A percentile compares a stretch with the other conserved stretches of the same genome.
Evolutionary conservation across 73 alveolate genomes (phyloP).

Genomic region (Paramecium sonneborni): DNA sequence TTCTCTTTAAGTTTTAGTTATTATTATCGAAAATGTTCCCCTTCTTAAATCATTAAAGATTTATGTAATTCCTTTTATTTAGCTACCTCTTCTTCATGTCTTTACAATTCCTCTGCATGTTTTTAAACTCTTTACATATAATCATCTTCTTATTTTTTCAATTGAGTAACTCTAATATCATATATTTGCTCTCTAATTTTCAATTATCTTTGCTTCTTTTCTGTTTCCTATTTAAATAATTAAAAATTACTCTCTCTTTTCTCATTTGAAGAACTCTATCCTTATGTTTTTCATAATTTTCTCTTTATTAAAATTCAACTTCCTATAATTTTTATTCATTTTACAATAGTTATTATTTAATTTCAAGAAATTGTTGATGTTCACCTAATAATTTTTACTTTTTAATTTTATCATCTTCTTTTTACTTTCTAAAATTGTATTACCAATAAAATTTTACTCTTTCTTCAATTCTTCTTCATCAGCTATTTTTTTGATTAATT

Average conservation of each 20-base stretch:
- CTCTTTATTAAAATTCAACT: not conserved
- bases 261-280: conserved; percentile 4
- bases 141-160: conserved; percentile 35
- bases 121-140: not conserved
- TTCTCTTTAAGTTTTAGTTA: not conserved
- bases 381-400: not conserved
- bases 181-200: not conserved
- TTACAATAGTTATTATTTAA: not conserved
- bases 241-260: conserved; percentile 46
- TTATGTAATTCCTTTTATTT: conserved; percentile 1
- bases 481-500: not conserved
- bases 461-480: conserved; percentile 30
- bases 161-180: not conserved
- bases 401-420: not conserved
- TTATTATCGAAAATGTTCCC: not conserved
- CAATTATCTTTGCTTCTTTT: not conserved
- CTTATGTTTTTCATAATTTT: not conserved
- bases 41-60: not conserved
- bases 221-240: conserved; percentile 12
- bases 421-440: not conserved
- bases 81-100: not conserved
- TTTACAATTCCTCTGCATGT: not conserved
- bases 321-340: not conserved
- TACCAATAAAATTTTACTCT: not conserved
- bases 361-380: not conserved